A percentile compares a stretch with the other conserved stretches of the same genome.
Evolutionary conservation across 306 rosid species (phyloP).

Genomic region (Amphicarpaea edgeworthii): DNA sequence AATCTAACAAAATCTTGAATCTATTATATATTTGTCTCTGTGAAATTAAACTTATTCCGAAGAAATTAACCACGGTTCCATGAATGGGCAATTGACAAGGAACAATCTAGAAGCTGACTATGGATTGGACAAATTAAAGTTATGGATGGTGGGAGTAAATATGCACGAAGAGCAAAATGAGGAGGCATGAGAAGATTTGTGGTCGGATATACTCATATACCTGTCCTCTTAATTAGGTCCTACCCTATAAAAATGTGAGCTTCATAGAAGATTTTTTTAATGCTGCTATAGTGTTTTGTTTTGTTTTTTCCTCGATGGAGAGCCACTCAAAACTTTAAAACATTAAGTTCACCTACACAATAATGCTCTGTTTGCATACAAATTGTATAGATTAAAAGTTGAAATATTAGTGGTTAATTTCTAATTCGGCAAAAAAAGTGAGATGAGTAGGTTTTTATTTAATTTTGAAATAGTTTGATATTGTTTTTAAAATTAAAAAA

Average conservation of each 20-base stretch:
- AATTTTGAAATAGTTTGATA: no score
- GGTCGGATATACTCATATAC: slow-evolving; percentile 32
- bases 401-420: no score
- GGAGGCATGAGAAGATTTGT: slow-evolving; percentile 18
- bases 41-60: background rate
- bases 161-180: background rate
- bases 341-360: background rate
- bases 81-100: slow-evolving; percentile 1
- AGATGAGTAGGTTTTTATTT: no score
- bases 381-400: background rate
- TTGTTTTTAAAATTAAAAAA: no score
- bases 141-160: background rate
- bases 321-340: background rate
- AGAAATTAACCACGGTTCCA: background rate
- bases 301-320: background rate
- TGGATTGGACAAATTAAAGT: slow-evolving; percentile 37
- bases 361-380: background rate
- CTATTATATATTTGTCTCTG: background rate
- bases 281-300: background rate
- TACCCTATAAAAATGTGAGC: background rate
- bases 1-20: slow-evolving; percentile 42
- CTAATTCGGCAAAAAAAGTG: no score
- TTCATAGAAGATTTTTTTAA: background rate
- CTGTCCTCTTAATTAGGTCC: slow-evolving; percentile 28
- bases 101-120: background rate